Percentiles rank a stretch among this genome's conserved stretches.
phyloP scores from a whole-genome alignment of 495 filamentous ascomycete genomes.

The Zalerion maritima region DNA sequence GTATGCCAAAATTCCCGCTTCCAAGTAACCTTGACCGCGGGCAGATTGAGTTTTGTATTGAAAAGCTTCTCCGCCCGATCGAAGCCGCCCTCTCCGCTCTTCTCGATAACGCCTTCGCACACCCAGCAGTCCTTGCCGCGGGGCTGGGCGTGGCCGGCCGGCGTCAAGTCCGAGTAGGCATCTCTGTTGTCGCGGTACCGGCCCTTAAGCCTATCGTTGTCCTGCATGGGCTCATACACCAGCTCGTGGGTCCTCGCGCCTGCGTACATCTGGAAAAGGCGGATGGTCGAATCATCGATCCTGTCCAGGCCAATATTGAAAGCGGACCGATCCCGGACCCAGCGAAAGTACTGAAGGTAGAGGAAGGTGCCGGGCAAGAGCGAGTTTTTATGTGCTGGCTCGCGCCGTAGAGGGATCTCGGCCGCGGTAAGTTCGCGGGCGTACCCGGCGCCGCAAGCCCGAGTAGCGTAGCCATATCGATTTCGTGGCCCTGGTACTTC shows the following conservation, averaged over 20 bases:
- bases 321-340: conserved; percentile 1
- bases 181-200: conserved; percentile 1
- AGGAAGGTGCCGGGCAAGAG: conserved; percentile 1
- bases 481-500: conserved; percentile 1
- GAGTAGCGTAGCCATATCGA: no score
- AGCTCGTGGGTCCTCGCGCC: conserved; percentile 1
- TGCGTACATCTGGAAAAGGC: background rate
- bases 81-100: background rate
- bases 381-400: conserved; percentile 2
- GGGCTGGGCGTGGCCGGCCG: background rate
- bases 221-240: background rate
- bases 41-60: no score
- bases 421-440: no score
- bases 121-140: conserved; percentile 1
- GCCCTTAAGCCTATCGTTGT: background rate
- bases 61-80: no score
- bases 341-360: conserved; percentile 2
- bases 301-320: conserved; percentile 4
- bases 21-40: conserved; percentile 4
- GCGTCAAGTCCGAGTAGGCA: conserved; percentile 1
- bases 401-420: conserved; percentile 1
- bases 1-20: conserved; percentile 5
- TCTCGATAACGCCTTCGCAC: conserved; percentile 1
- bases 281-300: conserved; percentile 1
- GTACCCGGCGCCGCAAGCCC: no score